Percentiles rank a stretch among this genome's conserved stretches.
phyloP scores from a whole-genome alignment of 2,329 filamentous ascomycete species.

The Orbilia javanica region DNA sequence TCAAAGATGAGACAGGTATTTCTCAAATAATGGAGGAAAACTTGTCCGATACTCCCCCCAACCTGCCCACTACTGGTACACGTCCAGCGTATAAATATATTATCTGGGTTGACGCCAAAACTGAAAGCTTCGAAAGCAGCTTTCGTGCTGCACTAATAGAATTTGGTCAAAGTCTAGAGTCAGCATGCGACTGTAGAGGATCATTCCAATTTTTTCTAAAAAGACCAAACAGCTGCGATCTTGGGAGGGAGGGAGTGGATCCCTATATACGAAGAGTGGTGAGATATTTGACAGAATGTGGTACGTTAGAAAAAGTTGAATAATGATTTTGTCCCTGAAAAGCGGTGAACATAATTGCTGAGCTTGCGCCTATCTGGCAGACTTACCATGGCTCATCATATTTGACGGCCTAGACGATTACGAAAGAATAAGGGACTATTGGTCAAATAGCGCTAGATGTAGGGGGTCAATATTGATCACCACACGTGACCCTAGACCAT shows the following conservation, averaged over 20 bases:
- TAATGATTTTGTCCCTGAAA: not conserved
- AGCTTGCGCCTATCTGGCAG: not conserved
- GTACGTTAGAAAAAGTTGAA: not conserved
- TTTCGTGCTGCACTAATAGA: not conserved
- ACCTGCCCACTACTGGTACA: not conserved
- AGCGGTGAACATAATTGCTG: not conserved
- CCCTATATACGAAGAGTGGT: too few relatives aligned
- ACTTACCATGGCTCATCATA: slow-evolving; percentile 2
- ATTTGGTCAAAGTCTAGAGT: not conserved
- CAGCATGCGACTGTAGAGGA: not conserved
- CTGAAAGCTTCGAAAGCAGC: too few relatives aligned
- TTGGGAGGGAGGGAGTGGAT: too few relatives aligned
- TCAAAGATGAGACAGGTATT: not conserved
- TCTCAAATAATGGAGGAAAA: not conserved
- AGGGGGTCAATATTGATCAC: not conserved
- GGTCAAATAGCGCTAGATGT: not conserved
- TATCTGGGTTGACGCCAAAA: slow-evolving; percentile 14
- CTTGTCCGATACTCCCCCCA: too few relatives aligned
- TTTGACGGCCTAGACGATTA: not conserved
- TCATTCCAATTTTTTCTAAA: not conserved
- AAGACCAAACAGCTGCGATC: too few relatives aligned
- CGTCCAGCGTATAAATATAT: not conserved
- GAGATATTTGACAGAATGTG: not conserved
- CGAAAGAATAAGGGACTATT: not conserved
- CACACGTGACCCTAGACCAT: not conserved